Evolutionary conservation across 202 grass and related monocot species (phyloP).

Genomic region (Musa balbisiana): DNA sequence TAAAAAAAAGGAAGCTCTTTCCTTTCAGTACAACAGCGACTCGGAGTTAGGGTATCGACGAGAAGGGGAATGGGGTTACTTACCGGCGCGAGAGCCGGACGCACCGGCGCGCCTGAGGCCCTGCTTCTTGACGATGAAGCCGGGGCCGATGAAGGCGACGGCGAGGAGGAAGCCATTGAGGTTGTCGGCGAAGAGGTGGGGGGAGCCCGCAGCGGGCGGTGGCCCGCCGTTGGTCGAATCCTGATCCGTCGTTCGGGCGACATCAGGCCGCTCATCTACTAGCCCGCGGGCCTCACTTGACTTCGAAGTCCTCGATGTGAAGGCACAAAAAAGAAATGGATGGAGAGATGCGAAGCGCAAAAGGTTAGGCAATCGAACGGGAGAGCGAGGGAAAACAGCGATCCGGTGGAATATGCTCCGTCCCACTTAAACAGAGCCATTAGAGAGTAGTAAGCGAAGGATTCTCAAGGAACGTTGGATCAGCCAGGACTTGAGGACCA

Average conservation of each 20-base stretch:
- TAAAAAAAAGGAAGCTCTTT: not conserved
- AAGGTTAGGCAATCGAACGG: too few relatives aligned
- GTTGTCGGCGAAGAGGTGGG: conserved; percentile 61
- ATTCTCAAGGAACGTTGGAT: too few relatives aligned
- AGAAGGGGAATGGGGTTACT: not conserved
- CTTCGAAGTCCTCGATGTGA: not conserved
- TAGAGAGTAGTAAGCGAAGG: too few relatives aligned
- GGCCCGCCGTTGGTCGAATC: conserved; percentile 19
- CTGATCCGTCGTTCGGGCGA: not conserved
- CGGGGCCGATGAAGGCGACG: conserved; percentile 86
- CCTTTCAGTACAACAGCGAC: not conserved
- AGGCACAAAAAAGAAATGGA: not conserved
- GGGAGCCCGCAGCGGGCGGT: conserved; percentile 36
- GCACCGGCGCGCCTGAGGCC: conserved; percentile 72
- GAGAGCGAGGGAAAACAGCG: too few relatives aligned
- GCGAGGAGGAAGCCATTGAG: conserved; percentile 79
- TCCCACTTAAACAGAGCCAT: too few relatives aligned
- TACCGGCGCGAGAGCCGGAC: conserved; percentile 58
- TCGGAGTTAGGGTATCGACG: not conserved
- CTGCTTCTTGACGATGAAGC: conserved; percentile 98
- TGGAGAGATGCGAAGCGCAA: not conserved
- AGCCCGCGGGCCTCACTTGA: conserved; percentile 25
- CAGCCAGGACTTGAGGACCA: too few relatives aligned
- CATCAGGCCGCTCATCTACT: conserved; percentile 9
- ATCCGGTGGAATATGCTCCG: too few relatives aligned